Percentiles rank a stretch among this genome's conserved stretches.
phyloP scores from a whole-genome alignment of 257 asterid genomes.

The Plantago ovata region DNA sequence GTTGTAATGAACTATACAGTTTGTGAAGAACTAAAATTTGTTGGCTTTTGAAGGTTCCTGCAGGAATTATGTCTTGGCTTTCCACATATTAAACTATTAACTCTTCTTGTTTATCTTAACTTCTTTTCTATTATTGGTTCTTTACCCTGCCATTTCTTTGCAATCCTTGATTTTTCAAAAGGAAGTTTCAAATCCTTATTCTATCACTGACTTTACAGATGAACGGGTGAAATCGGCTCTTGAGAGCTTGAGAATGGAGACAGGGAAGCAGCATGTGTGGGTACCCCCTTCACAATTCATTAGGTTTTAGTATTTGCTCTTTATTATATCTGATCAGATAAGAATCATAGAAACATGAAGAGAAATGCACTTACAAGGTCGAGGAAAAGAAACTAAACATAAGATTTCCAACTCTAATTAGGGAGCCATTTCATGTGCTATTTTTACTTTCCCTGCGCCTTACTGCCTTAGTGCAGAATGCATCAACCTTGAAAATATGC shows the following conservation, averaged over 20 bases:
- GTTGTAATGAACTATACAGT: no score
- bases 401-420: no score
- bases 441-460: neutral
- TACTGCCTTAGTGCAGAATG: no score
- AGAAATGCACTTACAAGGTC: neutral
- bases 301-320: slow-evolving; percentile 13
- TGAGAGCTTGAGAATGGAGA: slow-evolving; percentile 52
- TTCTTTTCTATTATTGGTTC: no score
- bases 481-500: neutral
- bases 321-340: neutral
- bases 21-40: neutral
- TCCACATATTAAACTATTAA: neutral
- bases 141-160: neutral
- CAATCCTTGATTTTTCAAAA: neutral
- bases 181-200: neutral
- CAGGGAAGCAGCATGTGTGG: slow-evolving; percentile 99
- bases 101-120: no score
- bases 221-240: slow-evolving; percentile 76
- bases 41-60: no score
- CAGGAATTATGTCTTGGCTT: slow-evolving; percentile 3
- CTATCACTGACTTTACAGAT: slow-evolving; percentile 41
- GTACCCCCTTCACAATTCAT: slow-evolving; percentile 74
- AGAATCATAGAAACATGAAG: slow-evolving; percentile 10
- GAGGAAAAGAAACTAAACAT: no score
- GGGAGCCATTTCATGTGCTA: no score